A percentile compares a stretch with the other conserved stretches of the same genome.
Evolutionary conservation across 2,329 filamentous ascomycete species (phyloP).

Genomic region (Fusarium pseudograminearum): DNA sequence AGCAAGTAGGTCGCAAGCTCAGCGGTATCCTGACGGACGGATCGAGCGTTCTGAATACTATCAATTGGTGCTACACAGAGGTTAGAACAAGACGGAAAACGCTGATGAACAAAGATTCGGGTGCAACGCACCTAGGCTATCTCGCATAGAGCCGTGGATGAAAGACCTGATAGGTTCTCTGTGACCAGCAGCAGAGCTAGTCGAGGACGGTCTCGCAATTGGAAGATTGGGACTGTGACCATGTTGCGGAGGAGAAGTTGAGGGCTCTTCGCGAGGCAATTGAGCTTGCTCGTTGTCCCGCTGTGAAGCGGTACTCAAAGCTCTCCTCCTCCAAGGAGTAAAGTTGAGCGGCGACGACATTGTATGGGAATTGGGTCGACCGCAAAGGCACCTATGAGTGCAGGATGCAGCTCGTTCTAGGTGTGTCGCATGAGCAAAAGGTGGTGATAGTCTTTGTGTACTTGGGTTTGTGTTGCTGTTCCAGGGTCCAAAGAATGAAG

Average conservation of each 20-base stretch:
- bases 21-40: constrained; percentile 86
- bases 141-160: constrained; percentile 73
- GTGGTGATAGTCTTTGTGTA: constrained; percentile 1
- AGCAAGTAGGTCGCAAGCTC: constrained; percentile 87
- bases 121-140: constrained; percentile 64
- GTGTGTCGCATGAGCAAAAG: constrained; percentile 39
- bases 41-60: constrained; percentile 78
- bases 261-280: constrained; percentile 46
- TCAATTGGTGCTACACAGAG: constrained; percentile 65
- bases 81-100: constrained; percentile 6
- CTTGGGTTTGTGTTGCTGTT: constrained; percentile 1
- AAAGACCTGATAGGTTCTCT: constrained; percentile 79
- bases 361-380: constrained; percentile 22
- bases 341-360: constrained; percentile 65
- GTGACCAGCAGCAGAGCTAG: constrained; percentile 55
- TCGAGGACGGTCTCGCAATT: constrained; percentile 56
- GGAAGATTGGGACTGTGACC: constrained; percentile 30
- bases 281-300: constrained; percentile 43
- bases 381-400: constrained; percentile 33
- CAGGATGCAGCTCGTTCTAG: constrained; percentile 33
- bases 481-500: constrained; percentile 9
- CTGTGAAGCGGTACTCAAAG: constrained; percentile 54
- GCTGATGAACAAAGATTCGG: neutral
- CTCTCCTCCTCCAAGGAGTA: constrained; percentile 61
- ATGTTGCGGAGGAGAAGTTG: constrained; percentile 41